A percentile compares a stretch with the other conserved stretches of the same genome.
phyloP scores from a whole-genome alignment of 78 protist species.

The Polysphondylium violaceum region DNA sequence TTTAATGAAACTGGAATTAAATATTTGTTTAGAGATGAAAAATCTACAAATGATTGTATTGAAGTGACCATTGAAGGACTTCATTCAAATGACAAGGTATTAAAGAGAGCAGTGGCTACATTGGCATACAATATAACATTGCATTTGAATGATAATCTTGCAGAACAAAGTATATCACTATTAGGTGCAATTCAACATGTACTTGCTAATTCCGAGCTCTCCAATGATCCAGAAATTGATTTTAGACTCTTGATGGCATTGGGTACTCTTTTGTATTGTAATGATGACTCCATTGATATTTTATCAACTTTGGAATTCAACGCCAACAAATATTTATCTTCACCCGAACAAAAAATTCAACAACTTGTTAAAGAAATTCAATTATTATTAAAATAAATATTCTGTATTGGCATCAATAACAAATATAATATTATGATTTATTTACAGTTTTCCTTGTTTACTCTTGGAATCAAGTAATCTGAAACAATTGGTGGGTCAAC shows the following conservation, averaged over 20 bases:
- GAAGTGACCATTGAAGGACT: constrained; percentile 30
- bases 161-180: constrained; percentile 25
- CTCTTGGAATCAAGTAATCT: constrained; percentile 41
- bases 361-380: constrained; percentile 36
- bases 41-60: neutral
- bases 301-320: constrained; percentile 25
- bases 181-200: constrained; percentile 17
- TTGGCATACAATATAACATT: constrained; percentile 31
- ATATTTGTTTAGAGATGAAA: constrained; percentile 4
- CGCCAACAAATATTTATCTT: neutral
- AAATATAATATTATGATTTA: no score
- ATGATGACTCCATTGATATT: constrained; percentile 27
- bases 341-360: neutral
- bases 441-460: no score
- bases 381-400: constrained; percentile 1
- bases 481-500: constrained; percentile 31
- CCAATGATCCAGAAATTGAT: constrained; percentile 39
- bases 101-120: constrained; percentile 36
- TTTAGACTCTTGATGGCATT: constrained; percentile 46
- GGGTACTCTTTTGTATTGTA: constrained; percentile 15
- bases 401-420: no score
- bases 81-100: constrained; percentile 27
- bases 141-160: neutral
- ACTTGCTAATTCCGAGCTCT: neutral
- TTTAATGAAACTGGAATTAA: constrained; percentile 7